Base-by-base conservation (phyloP, 176 grass and related monocot species). In the Pontederia paniculata region DNA sequence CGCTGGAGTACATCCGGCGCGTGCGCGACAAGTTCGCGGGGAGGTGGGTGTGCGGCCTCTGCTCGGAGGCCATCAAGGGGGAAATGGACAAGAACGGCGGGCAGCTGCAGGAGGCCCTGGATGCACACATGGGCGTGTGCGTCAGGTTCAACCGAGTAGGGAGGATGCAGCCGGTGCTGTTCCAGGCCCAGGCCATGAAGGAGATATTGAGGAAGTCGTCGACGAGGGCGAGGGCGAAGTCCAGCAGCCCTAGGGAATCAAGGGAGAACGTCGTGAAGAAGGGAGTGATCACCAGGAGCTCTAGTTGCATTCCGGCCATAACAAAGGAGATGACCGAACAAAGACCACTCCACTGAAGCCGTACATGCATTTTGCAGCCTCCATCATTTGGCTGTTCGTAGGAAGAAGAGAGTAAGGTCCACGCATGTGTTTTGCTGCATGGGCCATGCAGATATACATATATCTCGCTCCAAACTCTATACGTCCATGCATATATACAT, bases 291-390 rank as follows among this genome's bases (percentile, higher is more conserved):
- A 0, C 74, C 28, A 84, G 93, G 80, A 90, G 72, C 83, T 88
- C 86, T 20, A 97, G 93, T 66, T 97, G 93, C 74, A 90, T 97
- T 54, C 77, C 93, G 3, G 93, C 86, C 70, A 84, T 97, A 23
- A 72, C 71, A 73, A 97, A 84, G 68, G 80, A 84, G 52, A 57
- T 79, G 50, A 63, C 53, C 58, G 54, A 67, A n/a, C 0, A 18
- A 2, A 31, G 52, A 23, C 28, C 28, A 37, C 28, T 2, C 28
- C 28, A 37, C 28, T 37, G 28, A 37, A 37, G 28, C 28, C 3
- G 3, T 37, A 37, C 28, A 3, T 37, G 28, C 28, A 37, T 37
- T 37, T 37, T 37, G 28, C 28, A 37, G 28, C 28, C 28, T 37
- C 28, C 28, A 2, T 37, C 28, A 37, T 37, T 37, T 37, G 28